Percentiles rank a stretch among this genome's conserved stretches.
Conservation (phyloP, 2,329 filamentous ascomycete species). For the Neonectria coccinea region DNA sequence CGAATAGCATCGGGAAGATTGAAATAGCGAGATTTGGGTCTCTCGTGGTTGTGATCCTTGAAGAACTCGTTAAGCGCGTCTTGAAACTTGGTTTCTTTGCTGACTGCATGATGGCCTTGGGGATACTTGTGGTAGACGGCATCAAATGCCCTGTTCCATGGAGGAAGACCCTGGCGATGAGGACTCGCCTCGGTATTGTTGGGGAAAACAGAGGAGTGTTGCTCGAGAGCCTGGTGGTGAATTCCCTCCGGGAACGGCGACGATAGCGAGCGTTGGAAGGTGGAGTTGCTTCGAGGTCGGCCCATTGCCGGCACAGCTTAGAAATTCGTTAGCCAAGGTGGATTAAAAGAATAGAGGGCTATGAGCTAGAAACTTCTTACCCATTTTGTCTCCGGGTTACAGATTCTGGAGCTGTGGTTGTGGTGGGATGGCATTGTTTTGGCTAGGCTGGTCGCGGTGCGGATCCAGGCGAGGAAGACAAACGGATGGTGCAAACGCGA, state of each 20-base stretch:
- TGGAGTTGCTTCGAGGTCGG: constrained; percentile 7
- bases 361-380: neutral
- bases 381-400: neutral
- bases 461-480: neutral
- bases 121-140: constrained; percentile 48
- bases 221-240: neutral
- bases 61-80: constrained; percentile 42
- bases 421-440: constrained; percentile 1
- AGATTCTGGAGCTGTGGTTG: neutral
- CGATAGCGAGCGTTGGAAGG: constrained; percentile 4
- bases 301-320: neutral
- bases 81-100: constrained; percentile 29
- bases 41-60: constrained; percentile 28
- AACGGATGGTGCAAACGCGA: neutral
- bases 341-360: neutral
- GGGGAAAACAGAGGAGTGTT: neutral
- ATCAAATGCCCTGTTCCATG: constrained; percentile 54
- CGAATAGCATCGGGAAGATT: constrained; percentile 45
- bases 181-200: neutral
- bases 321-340: neutral
- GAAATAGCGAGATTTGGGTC: constrained; percentile 32
- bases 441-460: neutral
- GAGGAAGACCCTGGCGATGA: constrained; percentile 39
- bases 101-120: constrained; percentile 13
- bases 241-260: neutral